Percentiles rank a stretch among this genome's conserved stretches.
phyloP scores from a whole-genome alignment of 257 asterid species.

The Fraxinus excelsior region DNA sequence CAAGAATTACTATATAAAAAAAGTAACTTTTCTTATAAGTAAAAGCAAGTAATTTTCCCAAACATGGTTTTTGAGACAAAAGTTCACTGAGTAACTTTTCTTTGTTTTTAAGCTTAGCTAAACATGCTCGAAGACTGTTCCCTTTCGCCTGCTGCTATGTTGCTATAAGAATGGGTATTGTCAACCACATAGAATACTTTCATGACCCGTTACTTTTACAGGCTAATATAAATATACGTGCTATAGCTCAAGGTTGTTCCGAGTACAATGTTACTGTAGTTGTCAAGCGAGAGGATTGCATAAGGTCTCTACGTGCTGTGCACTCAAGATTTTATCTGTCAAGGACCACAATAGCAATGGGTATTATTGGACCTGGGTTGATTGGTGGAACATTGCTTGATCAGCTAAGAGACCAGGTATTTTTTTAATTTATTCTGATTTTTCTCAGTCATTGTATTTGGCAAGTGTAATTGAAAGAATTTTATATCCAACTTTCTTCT shows the following conservation, averaged over 20 bases:
- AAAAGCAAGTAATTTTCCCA: neutral
- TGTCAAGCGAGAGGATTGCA: conserved; percentile 87
- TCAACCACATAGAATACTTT: conserved; percentile 15
- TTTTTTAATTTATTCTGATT: neutral
- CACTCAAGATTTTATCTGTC: conserved; percentile 96
- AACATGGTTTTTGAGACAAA: neutral
- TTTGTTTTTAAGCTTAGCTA: neutral
- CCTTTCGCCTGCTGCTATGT: neutral
- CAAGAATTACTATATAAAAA: neutral
- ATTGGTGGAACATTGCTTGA: conserved; percentile 94
- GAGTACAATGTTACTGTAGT: conserved; percentile 94
- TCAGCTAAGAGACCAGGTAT: conserved; percentile 95
- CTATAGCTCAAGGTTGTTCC: conserved; percentile 99
- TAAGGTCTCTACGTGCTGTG: conserved; percentile 94
- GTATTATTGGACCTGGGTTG: conserved; percentile 96
- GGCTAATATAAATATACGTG: conserved; percentile 97
- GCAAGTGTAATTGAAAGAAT: neutral
- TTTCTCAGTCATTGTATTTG: neutral
- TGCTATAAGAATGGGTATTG: neutral
- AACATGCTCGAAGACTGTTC: neutral
- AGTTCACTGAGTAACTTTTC: neutral
- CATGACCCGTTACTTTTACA: conserved; percentile 39
- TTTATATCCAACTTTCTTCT: too few relatives aligned
- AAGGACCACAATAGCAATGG: conserved; percentile 91
- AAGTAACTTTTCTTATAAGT: neutral